A percentile compares a stretch with the other conserved stretches of the same genome.
Evolutionary conservation across 345 rosid species (phyloP).

Genomic region (Syzygium oleosum): DNA sequence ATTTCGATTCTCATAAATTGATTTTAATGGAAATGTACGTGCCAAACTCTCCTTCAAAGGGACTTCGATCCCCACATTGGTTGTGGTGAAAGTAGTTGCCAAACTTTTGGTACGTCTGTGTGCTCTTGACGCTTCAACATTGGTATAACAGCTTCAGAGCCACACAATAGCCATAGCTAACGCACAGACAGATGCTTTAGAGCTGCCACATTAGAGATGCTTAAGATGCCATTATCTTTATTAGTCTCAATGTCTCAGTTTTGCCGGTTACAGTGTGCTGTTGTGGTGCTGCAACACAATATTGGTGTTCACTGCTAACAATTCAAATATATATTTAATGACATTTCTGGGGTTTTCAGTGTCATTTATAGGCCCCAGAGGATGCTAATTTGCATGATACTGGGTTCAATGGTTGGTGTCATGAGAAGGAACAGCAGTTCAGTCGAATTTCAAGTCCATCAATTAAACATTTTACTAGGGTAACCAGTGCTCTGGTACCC

Average conservation of each 20-base stretch:
- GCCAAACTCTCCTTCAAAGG: not conserved
- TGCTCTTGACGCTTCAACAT: not conserved
- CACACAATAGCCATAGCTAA: not conserved
- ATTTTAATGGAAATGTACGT: not conserved
- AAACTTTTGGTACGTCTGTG: not conserved
- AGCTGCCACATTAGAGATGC: not conserved
- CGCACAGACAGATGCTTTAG: not conserved
- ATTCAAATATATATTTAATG: not conserved
- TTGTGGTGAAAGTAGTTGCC: not conserved
- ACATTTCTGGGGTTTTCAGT: not conserved
- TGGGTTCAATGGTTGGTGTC: not conserved
- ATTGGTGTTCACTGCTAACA: not conserved
- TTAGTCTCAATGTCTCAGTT: not conserved
- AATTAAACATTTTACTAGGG: not conserved
- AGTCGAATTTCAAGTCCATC: not conserved
- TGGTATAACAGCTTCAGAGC: not conserved
- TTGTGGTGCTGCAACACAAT: not conserved
- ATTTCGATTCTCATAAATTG: not conserved
- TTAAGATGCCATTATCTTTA: not conserved
- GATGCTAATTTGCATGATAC: not conserved
- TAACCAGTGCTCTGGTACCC: not conserved
- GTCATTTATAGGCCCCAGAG: not conserved
- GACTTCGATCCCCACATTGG: not conserved
- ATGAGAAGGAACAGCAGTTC: not conserved
- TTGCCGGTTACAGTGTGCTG: not conserved